Evolutionary conservation across 1,284 basidiomycete species (phyloP), one percentile per base, ranked within the genome.

Genomic region (Paramarasmius palmivorus): DNA sequence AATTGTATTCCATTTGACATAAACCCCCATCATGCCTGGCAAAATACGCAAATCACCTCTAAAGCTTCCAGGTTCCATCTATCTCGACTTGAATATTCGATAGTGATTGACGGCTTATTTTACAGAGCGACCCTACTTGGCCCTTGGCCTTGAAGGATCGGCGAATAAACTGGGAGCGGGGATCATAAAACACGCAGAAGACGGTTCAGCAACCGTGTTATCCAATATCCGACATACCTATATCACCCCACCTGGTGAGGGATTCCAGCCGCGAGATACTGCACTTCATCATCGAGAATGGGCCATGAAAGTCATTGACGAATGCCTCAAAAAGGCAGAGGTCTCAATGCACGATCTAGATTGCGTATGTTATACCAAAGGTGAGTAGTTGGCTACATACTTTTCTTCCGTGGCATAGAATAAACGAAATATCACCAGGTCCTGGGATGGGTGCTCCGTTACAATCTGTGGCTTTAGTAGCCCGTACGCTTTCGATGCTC

Each of bases 111-210:
- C 19, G 23, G 20, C 23, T 22, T 19, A 39, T 41, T 37, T 14
- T 10, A 39, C 59, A 90, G 88, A 81, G 55, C 76, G 76, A 54
- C 75, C 86, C 17, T 83, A 84, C 63, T 68, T 91, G 23, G 90
- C 90, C 9, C 82, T 98, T 29, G 95, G 95, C 10, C 83, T 98
- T 39, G 95, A 97, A 71, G 95, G 95, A 17, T 95, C 92, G 20
- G 97, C 97, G 36, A 99, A 99, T 76, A 99, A 99, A 73, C 82
- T 99, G 34, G 97, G 97, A n/a, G 92, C 90, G 19, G 97, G 97
- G 4, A 80, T 99, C 46, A 93, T 99, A 70, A 84, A 86, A 55
- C 96, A 99, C 67, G 78, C 79, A 19, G 74, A 80, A 26, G 82
- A 90, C 65, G 90, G 84, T 41, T 81, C 82, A 32, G 83, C 83